Percentiles rank a stretch among this genome's conserved stretches.
Conservation (phyloP, 1,139 yeast species). For the Taphrina flavorubra region DNA sequence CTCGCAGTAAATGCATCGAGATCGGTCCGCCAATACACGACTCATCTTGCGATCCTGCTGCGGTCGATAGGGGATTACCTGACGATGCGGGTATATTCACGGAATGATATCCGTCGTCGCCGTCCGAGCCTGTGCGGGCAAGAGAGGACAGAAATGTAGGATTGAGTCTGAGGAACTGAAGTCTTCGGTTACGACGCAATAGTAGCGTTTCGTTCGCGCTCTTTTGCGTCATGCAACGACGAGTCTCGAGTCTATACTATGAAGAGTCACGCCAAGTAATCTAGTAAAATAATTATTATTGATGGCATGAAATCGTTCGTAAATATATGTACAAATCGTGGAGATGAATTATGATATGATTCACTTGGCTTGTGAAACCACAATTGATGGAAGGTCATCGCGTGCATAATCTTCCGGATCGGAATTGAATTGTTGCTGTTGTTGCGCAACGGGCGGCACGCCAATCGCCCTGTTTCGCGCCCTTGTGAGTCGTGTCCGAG, state of each 20-base stretch:
- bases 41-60: not conserved
- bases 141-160: not conserved
- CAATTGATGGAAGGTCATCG: constrained; percentile 1
- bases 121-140: not conserved
- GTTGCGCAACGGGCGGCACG: not conserved
- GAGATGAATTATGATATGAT: not conserved
- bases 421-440: not conserved
- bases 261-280: too few species aligned
- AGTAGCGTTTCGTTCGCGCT: not conserved
- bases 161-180: constrained; percentile 14
- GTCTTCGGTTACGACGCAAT: constrained; percentile 8
- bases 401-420: constrained; percentile 14
- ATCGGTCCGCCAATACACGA: constrained; percentile 29
- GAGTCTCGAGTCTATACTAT: too few species aligned
- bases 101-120: too few species aligned
- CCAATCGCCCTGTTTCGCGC: constrained; percentile 8
- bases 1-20: constrained; percentile 5
- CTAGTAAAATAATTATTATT: too few species aligned
- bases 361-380: constrained; percentile 3
- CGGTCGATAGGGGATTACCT: too few species aligned
- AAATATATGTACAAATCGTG: not conserved
- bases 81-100: too few species aligned
- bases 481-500: constrained; percentile 8
- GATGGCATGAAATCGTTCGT: too few species aligned
- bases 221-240: not conserved